Base-by-base conservation (phyloP, 1,284 basidiomycete genomes). In the Inonotus obliquus region DNA sequence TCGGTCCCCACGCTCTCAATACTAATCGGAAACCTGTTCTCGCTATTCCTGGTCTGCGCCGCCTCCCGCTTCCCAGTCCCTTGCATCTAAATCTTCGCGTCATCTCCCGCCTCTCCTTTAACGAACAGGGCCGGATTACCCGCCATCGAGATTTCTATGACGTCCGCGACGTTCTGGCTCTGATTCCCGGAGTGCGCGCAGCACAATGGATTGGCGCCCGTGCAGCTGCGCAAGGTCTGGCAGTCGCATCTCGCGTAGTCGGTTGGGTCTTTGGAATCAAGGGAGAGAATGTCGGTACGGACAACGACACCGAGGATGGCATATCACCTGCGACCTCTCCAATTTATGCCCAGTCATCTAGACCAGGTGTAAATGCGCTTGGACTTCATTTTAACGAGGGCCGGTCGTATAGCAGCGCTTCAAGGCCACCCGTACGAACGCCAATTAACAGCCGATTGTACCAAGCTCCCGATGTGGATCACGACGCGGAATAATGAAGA, bases 111-210 rank as follows among this genome's bases (percentile, higher is more conserved):
- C 79, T 91, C 21, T 79, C 80, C 32, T 89, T 91, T 71, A 91
- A 91, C 70, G 89, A 90, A 66, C 84, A 85, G 69, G 86, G 85
- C 11, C 81, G 79, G 59, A 85, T 91, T 58, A 86, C 86, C 1
- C 80, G 85, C 66, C 89, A 91, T 67, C 79, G 87, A 29, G 88
- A 91, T 68, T 79, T 87, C 51, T 90, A 87, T 87, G 87, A 91
- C 69, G 77, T 88, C 66, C 77, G 84, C 69, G 88, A 90, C 67
- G 75, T 89, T 63, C 74, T 88, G 66, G 83, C 82, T 35, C 78
- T 91, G 48, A 70, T 90, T 7, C 89, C 89, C 4, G 87, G 89
- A 3, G 79, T 83, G 65, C 79, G 81, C 5, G 72, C 86, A 45
- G 79, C 79, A 1, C 83, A 87, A 65, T 91, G 87, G 87, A 76